Base-by-base conservation (phyloP, 768 basidiomycete species). In the Suillus subaureus region DNA sequence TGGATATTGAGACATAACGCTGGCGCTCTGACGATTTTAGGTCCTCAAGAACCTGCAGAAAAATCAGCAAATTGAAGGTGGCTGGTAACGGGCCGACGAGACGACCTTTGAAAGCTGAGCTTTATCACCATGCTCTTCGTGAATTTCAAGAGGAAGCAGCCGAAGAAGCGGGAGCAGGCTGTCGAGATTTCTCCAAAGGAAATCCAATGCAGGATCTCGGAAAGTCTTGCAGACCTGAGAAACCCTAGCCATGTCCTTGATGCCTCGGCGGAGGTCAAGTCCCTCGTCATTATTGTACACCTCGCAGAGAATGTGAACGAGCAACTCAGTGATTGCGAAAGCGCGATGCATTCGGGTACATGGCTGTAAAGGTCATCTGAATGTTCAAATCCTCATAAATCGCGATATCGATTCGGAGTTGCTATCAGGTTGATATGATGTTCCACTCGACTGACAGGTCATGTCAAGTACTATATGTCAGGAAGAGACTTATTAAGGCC, bases 281-380 rank as follows among this genome's bases (percentile, higher is more conserved):
- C 54, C 33, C 54, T 42, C 40, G 40, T 28, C 58, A 42, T 60
- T 40, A 31, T 42, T 42, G 23, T 60, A 60, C 21, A 60, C 26
- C 26, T 60, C 26, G 18, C 18, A 26, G 28, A 60, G 58, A n/a
- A 60, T 60, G 28, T 42, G 58, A 18, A 18, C 31, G 58, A 60
- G 58, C 15, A 60, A 26, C 58, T 60, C 58, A 28, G 18, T 60
- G 40, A 60, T 60, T 42, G 58, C 40, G 26, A 60, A 18, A 26
- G 58, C 58, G 18, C 58, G 58, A 60, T 60, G 58, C 58, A 60
- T 60, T 60, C 16, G 18, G 58, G 26, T n/a, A 4, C 58, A 60
- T 60, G 23, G 40, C 9, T 6, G 26, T 18, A 37, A 16, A 37
- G 23, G 23, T 40, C 12, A 3, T 28, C 26, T 31, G 40, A 31